Evolutionary conservation across 176 grass and related monocot genomes (phyloP).

Genomic region (Aegilops longissima): DNA sequence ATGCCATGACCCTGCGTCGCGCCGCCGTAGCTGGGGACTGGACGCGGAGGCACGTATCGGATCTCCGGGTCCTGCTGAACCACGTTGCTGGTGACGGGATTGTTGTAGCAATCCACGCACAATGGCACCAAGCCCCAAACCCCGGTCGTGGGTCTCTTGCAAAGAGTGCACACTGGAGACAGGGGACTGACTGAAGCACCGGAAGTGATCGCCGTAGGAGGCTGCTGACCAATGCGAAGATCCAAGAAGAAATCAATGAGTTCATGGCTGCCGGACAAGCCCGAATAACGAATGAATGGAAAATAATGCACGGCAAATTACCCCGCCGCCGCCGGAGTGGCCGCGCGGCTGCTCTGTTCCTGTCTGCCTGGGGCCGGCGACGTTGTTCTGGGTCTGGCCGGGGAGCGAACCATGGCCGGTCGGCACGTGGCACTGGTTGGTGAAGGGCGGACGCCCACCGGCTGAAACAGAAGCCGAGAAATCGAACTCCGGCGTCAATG

Average conservation of each 20-base stretch:
- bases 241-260: too few relatives aligned
- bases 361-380: too few relatives aligned
- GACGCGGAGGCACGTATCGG: neutral
- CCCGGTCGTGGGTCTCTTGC: neutral
- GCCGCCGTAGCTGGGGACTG: neutral
- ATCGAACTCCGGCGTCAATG: neutral
- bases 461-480: neutral
- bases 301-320: too few relatives aligned
- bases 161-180: too few relatives aligned
- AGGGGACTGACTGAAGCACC: too few relatives aligned
- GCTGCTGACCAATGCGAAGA: neutral
- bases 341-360: too few relatives aligned
- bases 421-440: neutral
- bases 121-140: neutral
- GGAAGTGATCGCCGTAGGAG: neutral
- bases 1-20: too few relatives aligned
- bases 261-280: too few relatives aligned
- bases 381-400: neutral
- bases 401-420: neutral
- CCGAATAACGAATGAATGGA: too few relatives aligned
- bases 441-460: neutral
- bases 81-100: neutral
- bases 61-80: neutral
- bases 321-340: too few relatives aligned
- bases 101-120: neutral